Percentiles rank a stretch among this genome's conserved stretches.
These are phyloP conservation scores for Anacardium occidentale DNA, from an alignment of 345 rosid species.

Conservation along the genomic window DNA sequence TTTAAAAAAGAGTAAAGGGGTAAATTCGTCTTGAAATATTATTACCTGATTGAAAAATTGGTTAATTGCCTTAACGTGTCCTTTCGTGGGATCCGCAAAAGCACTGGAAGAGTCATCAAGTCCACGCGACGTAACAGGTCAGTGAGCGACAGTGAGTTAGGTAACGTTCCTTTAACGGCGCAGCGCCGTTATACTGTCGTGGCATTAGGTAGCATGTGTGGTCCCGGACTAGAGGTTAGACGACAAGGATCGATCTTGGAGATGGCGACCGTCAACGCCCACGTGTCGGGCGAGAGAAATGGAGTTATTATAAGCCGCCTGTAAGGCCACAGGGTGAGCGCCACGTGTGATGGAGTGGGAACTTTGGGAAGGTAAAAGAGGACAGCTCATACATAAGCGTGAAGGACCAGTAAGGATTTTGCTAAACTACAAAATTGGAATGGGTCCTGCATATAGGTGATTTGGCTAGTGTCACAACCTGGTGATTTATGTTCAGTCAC, in stretches of 20 bases:
- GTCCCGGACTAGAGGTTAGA: slow-evolving; percentile 13
- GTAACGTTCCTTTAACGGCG: slow-evolving; percentile 23
- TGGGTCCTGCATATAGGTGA: not conserved
- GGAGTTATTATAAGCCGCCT: slow-evolving; percentile 13
- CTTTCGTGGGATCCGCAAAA: not conserved
- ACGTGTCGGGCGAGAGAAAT: slow-evolving; percentile 27
- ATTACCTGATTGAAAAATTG: not conserved
- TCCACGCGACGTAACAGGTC: slow-evolving; percentile 10
- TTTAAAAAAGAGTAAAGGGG: not conserved
- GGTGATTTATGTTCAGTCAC: not conserved
- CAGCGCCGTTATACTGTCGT: slow-evolving; percentile 38
- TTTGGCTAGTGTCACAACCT: not conserved
- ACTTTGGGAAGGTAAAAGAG: slow-evolving; percentile 27
- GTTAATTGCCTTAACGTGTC: slow-evolving; percentile 21
- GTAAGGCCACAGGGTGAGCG: not conserved
- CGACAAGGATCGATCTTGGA: slow-evolving; percentile 41
- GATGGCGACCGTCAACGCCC: slow-evolving; percentile 24
- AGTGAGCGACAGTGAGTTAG: not conserved
- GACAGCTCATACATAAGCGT: slow-evolving; percentile 27
- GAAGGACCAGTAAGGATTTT: slow-evolving; percentile 9
- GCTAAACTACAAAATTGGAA: slow-evolving; percentile 9
- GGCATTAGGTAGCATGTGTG: slow-evolving; percentile 41
- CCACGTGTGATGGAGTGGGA: slow-evolving; percentile 25
- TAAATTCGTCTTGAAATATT: not conserved
- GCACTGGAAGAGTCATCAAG: slow-evolving; percentile 12